Conservation (phyloP, 2,329 filamentous ascomycete species). For the Alternaria novae-zelandiae region DNA sequence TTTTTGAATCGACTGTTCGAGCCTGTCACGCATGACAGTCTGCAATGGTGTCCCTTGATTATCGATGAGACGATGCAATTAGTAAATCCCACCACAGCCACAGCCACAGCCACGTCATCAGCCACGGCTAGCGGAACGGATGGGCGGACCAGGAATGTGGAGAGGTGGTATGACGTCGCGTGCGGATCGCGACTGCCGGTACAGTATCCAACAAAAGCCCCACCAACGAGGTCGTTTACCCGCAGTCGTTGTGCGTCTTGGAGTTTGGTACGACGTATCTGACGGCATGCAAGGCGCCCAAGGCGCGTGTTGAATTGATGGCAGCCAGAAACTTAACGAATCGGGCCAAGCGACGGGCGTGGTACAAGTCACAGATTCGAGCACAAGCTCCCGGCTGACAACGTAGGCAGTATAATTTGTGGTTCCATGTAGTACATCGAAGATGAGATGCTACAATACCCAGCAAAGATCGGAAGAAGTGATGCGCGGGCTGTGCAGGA, state of each 20-base stretch:
- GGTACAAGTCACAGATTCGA: conserved; percentile 1
- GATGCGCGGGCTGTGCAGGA: background rate
- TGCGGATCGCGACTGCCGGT: conserved; percentile 7
- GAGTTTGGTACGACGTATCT: background rate
- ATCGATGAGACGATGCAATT: background rate
- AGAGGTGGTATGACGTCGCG: conserved; percentile 2
- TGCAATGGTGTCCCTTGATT: background rate
- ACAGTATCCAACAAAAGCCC: background rate
- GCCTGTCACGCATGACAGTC: background rate
- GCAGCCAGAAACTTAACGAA: conserved; percentile 7
- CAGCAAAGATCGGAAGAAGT: background rate
- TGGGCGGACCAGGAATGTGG: background rate
- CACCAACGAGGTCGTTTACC: background rate
- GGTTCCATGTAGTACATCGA: background rate
- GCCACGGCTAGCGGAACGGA: conserved; percentile 6
- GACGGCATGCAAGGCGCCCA: background rate
- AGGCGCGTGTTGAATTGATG: background rate
- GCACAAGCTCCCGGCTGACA: background rate
- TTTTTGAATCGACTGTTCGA: background rate
- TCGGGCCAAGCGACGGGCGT: background rate
- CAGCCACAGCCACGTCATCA: conserved; percentile 6
- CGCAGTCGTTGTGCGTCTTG: background rate
- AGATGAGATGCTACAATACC: background rate
- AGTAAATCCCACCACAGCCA: background rate
- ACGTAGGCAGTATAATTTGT: background rate